A percentile compares a stretch with the other conserved stretches of the same genome.
Evolutionary conservation across 1,139 yeast species (phyloP).

Genomic region (Pichia sp.): DNA sequence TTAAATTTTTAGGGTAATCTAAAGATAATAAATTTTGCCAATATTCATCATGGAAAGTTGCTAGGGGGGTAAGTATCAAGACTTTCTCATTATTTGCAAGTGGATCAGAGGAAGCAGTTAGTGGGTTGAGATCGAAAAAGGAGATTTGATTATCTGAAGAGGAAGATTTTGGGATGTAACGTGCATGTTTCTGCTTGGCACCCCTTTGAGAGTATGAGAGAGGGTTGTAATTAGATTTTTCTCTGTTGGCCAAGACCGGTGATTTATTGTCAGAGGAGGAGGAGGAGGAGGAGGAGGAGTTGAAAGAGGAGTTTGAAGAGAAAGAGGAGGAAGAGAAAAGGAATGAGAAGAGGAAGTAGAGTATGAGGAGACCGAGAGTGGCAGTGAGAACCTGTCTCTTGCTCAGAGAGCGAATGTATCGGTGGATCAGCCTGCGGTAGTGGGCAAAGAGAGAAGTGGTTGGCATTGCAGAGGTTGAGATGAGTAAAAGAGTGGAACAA

Average conservation of each 20-base stretch:
- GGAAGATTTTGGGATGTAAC: conserved; percentile 48
- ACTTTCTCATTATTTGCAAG: conserved; percentile 72
- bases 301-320: not conserved
- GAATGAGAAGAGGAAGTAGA: not conserved
- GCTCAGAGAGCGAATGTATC: too few species aligned
- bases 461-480: too few species aligned
- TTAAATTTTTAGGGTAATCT: conserved; percentile 73
- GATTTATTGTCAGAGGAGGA: not conserved
- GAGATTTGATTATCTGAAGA: conserved; percentile 69
- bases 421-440: too few species aligned
- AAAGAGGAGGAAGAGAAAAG: not conserved
- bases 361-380: not conserved
- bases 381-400: too few species aligned
- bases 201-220: not conserved
- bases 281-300: not conserved
- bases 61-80: conserved; percentile 70
- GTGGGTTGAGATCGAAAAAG: conserved; percentile 74
- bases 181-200: conserved; percentile 1
- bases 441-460: too few species aligned
- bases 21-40: conserved; percentile 76
- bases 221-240: conserved; percentile 6
- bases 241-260: conserved; percentile 3
- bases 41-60: conserved; percentile 73
- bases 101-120: conserved; percentile 64
- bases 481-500: too few species aligned